A percentile compares a stretch with the other conserved stretches of the same genome.
These are phyloP conservation scores for Maudiozyma bulderi DNA, from an alignment of 805 yeast genomes.

Conservation along the genomic window DNA sequence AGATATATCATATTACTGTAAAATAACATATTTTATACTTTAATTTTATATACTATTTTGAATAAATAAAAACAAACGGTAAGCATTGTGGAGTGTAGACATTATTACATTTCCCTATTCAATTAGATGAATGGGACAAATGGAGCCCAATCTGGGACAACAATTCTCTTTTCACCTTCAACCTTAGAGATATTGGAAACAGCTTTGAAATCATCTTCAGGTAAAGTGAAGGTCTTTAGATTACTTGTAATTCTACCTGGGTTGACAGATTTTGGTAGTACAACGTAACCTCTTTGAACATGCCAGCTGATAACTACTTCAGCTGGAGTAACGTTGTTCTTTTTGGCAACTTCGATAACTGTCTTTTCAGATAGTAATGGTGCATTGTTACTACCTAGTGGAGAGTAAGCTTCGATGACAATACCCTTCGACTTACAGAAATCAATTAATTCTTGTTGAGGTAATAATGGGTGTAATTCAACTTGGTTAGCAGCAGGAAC, in stretches of 20 bases:
- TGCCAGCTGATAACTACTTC: conserved; percentile 52
- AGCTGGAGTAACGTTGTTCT: conserved; percentile 35
- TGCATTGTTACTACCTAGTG: conserved; percentile 54
- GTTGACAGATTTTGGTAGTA: conserved; percentile 42
- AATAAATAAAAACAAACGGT: no score
- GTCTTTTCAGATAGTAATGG: conserved; percentile 40
- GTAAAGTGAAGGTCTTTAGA: conserved; percentile 23
- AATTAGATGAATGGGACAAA: conserved; percentile 6
- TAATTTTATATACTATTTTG: neutral
- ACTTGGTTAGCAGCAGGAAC: conserved; percentile 68
- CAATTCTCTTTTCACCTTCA: conserved; percentile 26
- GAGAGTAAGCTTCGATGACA: conserved; percentile 65
- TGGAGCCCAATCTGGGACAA: conserved; percentile 20
- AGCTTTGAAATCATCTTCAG: conserved; percentile 30
- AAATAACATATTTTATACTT: neutral
- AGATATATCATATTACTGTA: neutral
- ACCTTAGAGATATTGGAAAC: conserved; percentile 22
- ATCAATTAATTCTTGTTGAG: conserved; percentile 49
- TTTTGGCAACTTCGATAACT: conserved; percentile 37
- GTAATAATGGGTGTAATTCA: conserved; percentile 66
- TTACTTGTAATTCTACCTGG: conserved; percentile 35
- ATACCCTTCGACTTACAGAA: conserved; percentile 46
- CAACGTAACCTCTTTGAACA: conserved; percentile 44
- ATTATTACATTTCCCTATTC: no score
- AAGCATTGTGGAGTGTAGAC: no score